These are phyloP conservation scores for Chaetomiaceae sp. DNA, from an alignment of 2,329 filamentous ascomycete species.

Conservation along the genomic window DNA sequence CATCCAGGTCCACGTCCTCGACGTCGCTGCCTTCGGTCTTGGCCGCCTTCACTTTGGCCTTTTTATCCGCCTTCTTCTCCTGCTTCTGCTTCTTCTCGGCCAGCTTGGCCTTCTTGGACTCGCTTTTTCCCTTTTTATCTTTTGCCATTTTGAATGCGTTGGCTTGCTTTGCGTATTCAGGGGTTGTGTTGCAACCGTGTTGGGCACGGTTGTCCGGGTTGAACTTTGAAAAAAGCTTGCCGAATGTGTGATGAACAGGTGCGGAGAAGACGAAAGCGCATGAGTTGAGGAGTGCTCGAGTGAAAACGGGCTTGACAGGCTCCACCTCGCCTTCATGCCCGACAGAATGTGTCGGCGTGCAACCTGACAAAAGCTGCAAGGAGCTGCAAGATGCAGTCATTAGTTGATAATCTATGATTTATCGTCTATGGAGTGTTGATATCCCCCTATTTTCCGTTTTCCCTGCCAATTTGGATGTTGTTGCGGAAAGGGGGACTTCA, in stretches of 20 bases:
- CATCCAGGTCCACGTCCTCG: conserved; percentile 89
- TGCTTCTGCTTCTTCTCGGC: conserved; percentile 71
- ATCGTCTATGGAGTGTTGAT: too few relatives aligned
- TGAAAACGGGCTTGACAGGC: background rate
- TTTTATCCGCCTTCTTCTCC: conserved; percentile 86
- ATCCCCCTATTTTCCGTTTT: too few relatives aligned
- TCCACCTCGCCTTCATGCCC: background rate
- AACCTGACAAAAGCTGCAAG: background rate
- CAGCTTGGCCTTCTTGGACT: conserved; percentile 43
- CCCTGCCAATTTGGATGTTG: too few relatives aligned
- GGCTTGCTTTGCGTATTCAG: background rate
- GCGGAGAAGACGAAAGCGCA: conserved; percentile 6
- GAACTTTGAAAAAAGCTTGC: too few relatives aligned
- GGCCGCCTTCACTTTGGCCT: conserved; percentile 64
- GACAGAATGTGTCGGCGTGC: too few relatives aligned
- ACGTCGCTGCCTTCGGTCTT: conserved; percentile 77
- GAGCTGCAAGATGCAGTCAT: background rate
- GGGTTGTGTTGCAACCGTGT: background rate
- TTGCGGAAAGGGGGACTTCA: too few relatives aligned
- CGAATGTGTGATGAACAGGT: background rate
- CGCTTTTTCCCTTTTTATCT: conserved; percentile 40
- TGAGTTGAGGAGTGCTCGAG: too few relatives aligned
- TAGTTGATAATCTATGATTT: too few relatives aligned
- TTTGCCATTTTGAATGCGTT: conserved; percentile 37
- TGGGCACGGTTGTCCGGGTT: background rate